Evolutionary conservation across 2,329 filamentous ascomycete species (phyloP), one percentile per base, ranked within the genome.

Genomic region (Fusarium graminum): DNA sequence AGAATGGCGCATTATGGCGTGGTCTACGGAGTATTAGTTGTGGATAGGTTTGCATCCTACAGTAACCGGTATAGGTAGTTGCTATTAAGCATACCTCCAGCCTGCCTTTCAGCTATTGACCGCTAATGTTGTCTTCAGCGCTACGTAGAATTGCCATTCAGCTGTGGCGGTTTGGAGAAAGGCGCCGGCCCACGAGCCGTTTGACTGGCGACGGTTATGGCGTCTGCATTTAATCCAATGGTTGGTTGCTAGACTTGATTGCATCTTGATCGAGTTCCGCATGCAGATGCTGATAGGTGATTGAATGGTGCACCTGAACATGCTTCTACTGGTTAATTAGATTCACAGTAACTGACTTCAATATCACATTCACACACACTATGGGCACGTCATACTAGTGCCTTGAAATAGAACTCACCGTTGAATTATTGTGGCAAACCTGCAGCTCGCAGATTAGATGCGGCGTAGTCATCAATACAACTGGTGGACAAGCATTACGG

Each of bases 391-490:
- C 62, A 65, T 62, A 49, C n/a, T 43, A 8, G 34, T 39, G 34
- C 58, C 49, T 53, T 60, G 45, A 39, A 30, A 22, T 63, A 42
- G 39, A 32, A 25, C 36, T 63, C 58, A 25, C 50, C 50, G 49
- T 62, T 42, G 19, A 40, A 44, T 28, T 30, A 36, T 56, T 29
- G 34, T 60, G 38, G 34, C 46, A 34, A 61, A 38, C 12, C 36
- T 36, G 56, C 38, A 55, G 29, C 50, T 59, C 58, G 59, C 64
- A 67, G 49, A 68, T 66, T 54, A 66, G 46, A 62, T 68, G 47
- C 39, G 45, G 57, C 26, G 34, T 53, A 45, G 56, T 49, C 17
- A 28, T 39, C 38, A 7, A 50, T 49, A 30, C 25, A 22, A 68
- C 68, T 65, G 65, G 65, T 62, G 65, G 60, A 62, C 43, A 40